These are phyloP conservation scores for Pseudonectria foliicola DNA, from an alignment of 2,329 filamentous ascomycete genomes.

Conservation along the genomic window DNA sequence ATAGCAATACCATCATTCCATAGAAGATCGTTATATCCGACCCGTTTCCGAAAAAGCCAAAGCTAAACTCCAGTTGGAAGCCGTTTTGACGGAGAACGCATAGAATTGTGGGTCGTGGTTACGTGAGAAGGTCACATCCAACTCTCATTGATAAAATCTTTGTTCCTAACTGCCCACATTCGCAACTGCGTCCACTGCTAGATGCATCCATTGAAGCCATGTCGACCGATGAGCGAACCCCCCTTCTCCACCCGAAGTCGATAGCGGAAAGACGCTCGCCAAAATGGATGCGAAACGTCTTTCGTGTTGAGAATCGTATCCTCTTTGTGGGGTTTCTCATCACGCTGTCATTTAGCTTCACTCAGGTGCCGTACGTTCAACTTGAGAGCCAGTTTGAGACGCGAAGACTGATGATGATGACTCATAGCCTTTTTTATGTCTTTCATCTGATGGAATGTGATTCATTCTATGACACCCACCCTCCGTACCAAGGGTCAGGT, in stretches of 20 bases:
- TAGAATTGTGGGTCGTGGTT: too few species aligned
- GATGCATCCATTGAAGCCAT: slow-evolving; percentile 3
- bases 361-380: slow-evolving; percentile 39
- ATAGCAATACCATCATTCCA: too few species aligned
- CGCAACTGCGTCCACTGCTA: too few species aligned
- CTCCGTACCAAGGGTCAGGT: slow-evolving; percentile 37
- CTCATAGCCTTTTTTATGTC: slow-evolving; percentile 47
- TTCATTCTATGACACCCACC: slow-evolving; percentile 55
- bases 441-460: slow-evolving; percentile 69
- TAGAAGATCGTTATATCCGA: too few species aligned
- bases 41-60: too few species aligned
- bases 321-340: slow-evolving; percentile 55
- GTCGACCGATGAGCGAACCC: slow-evolving; percentile 17
- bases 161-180: too few species aligned
- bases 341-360: slow-evolving; percentile 42
- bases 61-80: too few species aligned
- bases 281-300: slow-evolving; percentile 12
- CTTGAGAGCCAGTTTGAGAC: not conserved
- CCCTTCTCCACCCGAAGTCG: slow-evolving; percentile 12
- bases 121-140: too few species aligned
- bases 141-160: too few species aligned
- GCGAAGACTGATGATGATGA: slow-evolving; percentile 8
- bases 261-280: not conserved
- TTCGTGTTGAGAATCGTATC: slow-evolving; percentile 37
- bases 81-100: too few species aligned